A percentile compares a stretch with the other conserved stretches of the same genome.
These are phyloP conservation scores for Wickerhamomyces ciferrii DNA, from an alignment of 805 yeast species.

Conservation along the genomic window DNA sequence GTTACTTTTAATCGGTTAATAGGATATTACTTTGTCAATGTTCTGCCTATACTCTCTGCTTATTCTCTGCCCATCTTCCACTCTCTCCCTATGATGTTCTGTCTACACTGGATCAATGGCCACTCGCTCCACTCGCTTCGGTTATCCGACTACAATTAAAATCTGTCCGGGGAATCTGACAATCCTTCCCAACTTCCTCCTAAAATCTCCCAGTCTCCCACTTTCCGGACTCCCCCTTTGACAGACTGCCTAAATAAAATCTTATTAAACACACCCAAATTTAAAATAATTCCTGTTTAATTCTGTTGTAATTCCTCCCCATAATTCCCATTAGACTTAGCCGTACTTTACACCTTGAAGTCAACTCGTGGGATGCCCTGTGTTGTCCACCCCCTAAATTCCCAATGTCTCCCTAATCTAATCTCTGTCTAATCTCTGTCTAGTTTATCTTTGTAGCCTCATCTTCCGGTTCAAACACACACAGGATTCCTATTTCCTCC, in stretches of 20 bases:
- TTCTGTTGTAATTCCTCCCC: no score
- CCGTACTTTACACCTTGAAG: no score
- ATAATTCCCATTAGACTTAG: background rate
- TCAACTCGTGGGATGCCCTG: no score
- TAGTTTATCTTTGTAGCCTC: background rate
- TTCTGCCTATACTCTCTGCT: no score
- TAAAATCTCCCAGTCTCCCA: no score
- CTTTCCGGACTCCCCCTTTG: background rate
- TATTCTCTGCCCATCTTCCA: no score
- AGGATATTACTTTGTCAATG: no score
- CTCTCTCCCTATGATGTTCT: background rate
- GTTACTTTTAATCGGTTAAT: no score
- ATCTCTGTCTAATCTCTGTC: background rate
- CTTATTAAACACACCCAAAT: background rate
- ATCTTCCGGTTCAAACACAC: background rate
- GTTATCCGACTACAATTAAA: background rate
- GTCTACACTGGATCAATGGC: no score
- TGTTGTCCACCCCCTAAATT: no score
- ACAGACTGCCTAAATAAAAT: background rate
- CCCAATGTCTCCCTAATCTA: no score
- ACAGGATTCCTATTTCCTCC: background rate
- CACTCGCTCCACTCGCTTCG: background rate
- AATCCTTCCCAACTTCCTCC: background rate
- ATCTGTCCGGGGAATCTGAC: background rate
- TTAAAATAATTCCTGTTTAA: no score